Evolutionary conservation across 78 protist species (phyloP), one percentile per base, ranked within the genome.

Genomic region (Salpingoeca rosetta): DNA sequence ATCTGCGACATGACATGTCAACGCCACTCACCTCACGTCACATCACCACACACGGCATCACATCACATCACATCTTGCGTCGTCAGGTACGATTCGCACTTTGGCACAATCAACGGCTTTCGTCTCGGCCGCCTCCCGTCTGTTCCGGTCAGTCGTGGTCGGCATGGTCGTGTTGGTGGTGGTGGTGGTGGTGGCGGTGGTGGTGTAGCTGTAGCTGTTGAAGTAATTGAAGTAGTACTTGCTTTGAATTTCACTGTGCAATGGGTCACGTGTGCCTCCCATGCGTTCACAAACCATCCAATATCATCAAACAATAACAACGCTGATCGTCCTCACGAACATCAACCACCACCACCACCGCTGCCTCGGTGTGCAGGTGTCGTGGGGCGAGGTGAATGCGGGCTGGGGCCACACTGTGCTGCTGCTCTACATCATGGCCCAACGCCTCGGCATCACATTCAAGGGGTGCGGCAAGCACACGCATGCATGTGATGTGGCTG

Each of bases 301-400:
- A n/a, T n/a, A n/a, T n/a, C n/a, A n/a, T n/a, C n/a, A n/a, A n/a
- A n/a, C n/a, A n/a, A n/a, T n/a, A n/a, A n/a, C n/a, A n/a, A n/a
- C n/a, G n/a, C n/a, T n/a, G n/a, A n/a, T n/a, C n/a, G n/a, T n/a
- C n/a, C n/a, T n/a, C n/a, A n/a, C n/a, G n/a, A n/a, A n/a, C n/a
- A n/a, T n/a, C n/a, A n/a, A n/a, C n/a, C n/a, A n/a, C n/a, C n/a
- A n/a, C n/a, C n/a, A n/a, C n/a, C n/a, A n/a, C n/a, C n/a, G n/a
- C n/a, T n/a, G n/a, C n/a, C n/a, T n/a, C n/a, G n/a, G n/a, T n/a
- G n/a, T n/a, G n/a, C 80, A 86, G 81, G 92, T 89, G 56, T 93
- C 91, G 36, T 93, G 95, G 95, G 84, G 86, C 45, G 98, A 96
- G 82, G 90, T 94, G 84, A 96, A 96, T 76, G 95, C 96, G 1